These are phyloP conservation scores for Aegilops umbellulata DNA, from an alignment of 176 grass and related monocot genomes.

Conservation along the genomic window DNA sequence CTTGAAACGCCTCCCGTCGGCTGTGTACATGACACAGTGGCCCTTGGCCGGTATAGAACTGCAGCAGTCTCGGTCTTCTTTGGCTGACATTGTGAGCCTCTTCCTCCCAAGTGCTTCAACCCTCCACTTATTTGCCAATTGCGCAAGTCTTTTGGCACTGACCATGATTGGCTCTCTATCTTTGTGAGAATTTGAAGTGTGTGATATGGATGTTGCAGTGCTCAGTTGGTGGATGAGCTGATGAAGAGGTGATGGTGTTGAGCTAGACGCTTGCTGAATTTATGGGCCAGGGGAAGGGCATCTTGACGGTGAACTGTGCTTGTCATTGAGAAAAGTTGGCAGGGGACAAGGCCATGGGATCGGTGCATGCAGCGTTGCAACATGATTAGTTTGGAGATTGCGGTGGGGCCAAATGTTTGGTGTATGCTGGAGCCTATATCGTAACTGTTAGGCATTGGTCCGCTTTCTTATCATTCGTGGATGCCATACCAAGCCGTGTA, in stretches of 20 bases:
- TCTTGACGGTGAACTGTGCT: not conserved
- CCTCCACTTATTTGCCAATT: constrained; percentile 38
- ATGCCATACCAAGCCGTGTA: too few species aligned
- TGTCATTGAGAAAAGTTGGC: not conserved
- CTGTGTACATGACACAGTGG: constrained; percentile 44
- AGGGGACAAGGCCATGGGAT: constrained; percentile 7
- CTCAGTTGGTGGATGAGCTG: not conserved
- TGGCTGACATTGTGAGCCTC: not conserved
- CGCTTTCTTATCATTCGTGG: too few species aligned
- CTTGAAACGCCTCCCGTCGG: constrained; percentile 42
- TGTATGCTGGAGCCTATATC: not conserved
- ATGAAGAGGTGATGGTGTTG: not conserved
- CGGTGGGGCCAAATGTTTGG: constrained; percentile 5
- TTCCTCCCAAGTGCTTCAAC: constrained; percentile 45
- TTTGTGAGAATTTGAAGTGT: not conserved
- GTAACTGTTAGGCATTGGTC: too few species aligned
- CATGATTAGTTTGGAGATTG: not conserved
- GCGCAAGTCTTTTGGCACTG: constrained; percentile 12
- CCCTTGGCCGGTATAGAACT: constrained; percentile 18
- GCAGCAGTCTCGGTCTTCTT: constrained; percentile 9
- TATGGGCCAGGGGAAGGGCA: constrained; percentile 9
- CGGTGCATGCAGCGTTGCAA: not conserved
- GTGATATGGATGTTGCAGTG: not conserved
- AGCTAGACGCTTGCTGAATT: not conserved
- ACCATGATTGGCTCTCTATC: not conserved